Percentiles rank a stretch among this genome's conserved stretches.
Evolutionary conservation across 2,329 filamentous ascomycete species (phyloP).

Genomic region (Alternaria solani): DNA sequence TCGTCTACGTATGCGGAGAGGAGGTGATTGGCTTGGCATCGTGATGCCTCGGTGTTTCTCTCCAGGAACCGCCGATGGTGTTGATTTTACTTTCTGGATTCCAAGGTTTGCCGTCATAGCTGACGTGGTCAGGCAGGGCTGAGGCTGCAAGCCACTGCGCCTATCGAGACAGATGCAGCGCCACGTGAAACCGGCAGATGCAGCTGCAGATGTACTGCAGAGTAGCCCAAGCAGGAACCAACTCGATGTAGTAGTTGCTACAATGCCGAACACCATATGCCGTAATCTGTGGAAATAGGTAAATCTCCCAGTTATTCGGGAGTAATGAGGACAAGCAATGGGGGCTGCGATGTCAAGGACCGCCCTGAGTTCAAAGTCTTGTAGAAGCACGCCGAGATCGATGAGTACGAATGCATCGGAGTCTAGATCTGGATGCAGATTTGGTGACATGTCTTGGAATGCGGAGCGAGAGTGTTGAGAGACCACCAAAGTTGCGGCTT

Average conservation of each 20-base stretch:
- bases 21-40: not conserved
- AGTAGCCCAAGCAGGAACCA: not conserved
- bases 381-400: not conserved
- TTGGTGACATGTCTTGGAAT: constrained; percentile 2
- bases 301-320: not conserved
- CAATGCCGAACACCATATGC: not conserved
- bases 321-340: not conserved
- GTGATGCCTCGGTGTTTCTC: not conserved
- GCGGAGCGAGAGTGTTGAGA: not conserved
- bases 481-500: not conserved
- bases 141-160: constrained; percentile 1
- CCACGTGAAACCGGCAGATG: not conserved
- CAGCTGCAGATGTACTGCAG: not conserved
- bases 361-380: not conserved
- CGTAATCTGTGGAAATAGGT: not conserved
- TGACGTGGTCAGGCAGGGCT: not conserved
- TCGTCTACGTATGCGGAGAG: constrained; percentile 4
- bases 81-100: constrained; percentile 4
- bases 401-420: not conserved
- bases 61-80: not conserved
- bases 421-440: not conserved
- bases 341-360: not conserved
- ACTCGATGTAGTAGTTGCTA: not conserved
- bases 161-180: not conserved
- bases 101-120: not conserved